Evolutionary conservation across 2,329 filamentous ascomycete species (phyloP).

Genomic region (Exophiala alcalophila): DNA sequence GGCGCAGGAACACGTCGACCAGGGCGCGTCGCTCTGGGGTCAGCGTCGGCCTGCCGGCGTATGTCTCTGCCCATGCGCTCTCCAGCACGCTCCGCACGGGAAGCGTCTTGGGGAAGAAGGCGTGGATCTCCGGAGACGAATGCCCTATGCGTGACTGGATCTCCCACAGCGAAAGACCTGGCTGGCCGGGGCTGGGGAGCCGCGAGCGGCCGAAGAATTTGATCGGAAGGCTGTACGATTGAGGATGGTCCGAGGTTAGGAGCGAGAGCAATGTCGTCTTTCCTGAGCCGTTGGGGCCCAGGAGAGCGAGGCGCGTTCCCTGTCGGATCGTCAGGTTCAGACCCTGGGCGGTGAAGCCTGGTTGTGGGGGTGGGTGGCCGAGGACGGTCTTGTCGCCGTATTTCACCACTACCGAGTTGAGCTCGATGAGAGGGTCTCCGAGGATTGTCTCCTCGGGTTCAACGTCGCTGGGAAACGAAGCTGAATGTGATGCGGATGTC

Average conservation of each 20-base stretch:
- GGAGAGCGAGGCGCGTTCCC: conserved; percentile 86
- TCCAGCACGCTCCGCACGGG: conserved; percentile 73
- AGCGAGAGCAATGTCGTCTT: conserved; percentile 93
- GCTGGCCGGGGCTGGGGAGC: conserved; percentile 67
- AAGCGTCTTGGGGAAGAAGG: conserved; percentile 79
- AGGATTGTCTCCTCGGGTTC: not conserved
- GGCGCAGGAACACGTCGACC: conserved; percentile 67
- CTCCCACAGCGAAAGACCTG: conserved; percentile 86
- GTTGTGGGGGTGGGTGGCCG: conserved; percentile 61
- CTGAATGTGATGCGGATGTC: not conserved
- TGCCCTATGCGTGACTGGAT: conserved; percentile 87
- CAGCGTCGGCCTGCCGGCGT: conserved; percentile 67
- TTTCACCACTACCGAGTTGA: conserved; percentile 76
- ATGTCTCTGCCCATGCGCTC: conserved; percentile 88
- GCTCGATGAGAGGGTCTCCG: conserved; percentile 76
- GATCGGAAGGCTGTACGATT: conserved; percentile 85
- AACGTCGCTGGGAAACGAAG: not conserved
- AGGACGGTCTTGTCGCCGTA: conserved; percentile 77
- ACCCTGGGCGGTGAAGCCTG: conserved; percentile 54
- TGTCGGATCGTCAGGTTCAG: conserved; percentile 78
- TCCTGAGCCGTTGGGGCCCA: conserved; percentile 89
- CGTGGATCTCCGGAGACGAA: conserved; percentile 89
- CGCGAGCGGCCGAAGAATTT: conserved; percentile 79
- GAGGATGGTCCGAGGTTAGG: conserved; percentile 92
- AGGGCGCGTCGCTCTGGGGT: conserved; percentile 54